Evolutionary conservation across 148 eudicot genomes (phyloP), one percentile per base, ranked within the genome.

Genomic region (Amaranthus hypochondriacus): DNA sequence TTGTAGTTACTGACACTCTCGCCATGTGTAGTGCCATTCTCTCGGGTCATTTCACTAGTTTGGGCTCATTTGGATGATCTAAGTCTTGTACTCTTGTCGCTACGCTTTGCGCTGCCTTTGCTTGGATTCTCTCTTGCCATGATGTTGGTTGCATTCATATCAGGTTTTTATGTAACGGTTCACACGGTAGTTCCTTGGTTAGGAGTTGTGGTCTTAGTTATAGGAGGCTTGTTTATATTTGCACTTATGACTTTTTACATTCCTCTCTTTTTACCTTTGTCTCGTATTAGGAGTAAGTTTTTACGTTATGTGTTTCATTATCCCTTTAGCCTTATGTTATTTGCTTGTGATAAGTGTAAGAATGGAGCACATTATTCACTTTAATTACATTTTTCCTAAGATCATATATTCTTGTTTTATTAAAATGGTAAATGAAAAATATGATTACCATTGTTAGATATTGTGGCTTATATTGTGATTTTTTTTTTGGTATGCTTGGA

Each of bases 21-120:
- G 78, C 84, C 44, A 51, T 81, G 69, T 70, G 47, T 55, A 67
- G 21, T 50, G 21, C 80, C 48, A 62, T 76, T 7, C 70, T 80
- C 0, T 62, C 76, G 0, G 0, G 42, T 18, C 0, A 76, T 80
- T 11, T 48, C 54, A 39, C 83, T 80, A 58, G 76, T 80, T 8
- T 76, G 79, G 79, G 83, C 83, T 2, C 83, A 80, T 8, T 76
- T 80, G 0, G 80, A 76, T 9, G 83, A 80, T 43, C 53, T 68
- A 0, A 61, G 72, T 60, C 68, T 80, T 5, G 51, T 67, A 3
- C 15, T 76, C 28, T 7, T 76, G 57, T 64, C 79, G 3, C 57
- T 80, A 0, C 50, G 76, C 66, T 68, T 76, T 0, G 79, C 83
- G 7, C 15, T 80, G 44, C 83, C 83, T 4, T 49, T 76, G 51